Conservation (phyloP, 208 protist genomes). For the Trypanosoma rangeli region DNA sequence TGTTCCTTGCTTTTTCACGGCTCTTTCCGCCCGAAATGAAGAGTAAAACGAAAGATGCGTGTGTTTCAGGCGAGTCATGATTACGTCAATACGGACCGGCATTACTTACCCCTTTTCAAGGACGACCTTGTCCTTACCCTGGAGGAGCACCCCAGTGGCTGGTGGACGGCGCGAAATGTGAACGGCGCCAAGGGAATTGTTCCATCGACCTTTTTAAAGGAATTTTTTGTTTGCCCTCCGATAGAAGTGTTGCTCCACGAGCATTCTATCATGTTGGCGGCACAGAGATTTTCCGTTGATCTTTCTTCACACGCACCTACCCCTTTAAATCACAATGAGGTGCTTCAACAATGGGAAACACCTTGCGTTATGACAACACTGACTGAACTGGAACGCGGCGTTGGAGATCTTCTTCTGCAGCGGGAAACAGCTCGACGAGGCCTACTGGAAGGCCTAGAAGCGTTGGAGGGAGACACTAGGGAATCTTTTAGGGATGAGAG, state of each 20-base stretch:
- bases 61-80: conserved; percentile 54
- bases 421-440: conserved; percentile 28
- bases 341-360: neutral
- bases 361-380: neutral
- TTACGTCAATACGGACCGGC: conserved; percentile 45
- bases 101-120: conserved; percentile 48
- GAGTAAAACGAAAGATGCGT: conserved; percentile 17
- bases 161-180: conserved; percentile 70
- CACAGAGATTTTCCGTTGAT: conserved; percentile 33
- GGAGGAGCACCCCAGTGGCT: conserved; percentile 62
- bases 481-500: neutral
- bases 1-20: neutral
- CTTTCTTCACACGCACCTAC: conserved; percentile 26
- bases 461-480: conserved; percentile 4
- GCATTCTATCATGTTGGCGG: conserved; percentile 30
- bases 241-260: conserved; percentile 34
- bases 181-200: conserved; percentile 56
- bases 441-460: conserved; percentile 10
- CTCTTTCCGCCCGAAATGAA: neutral
- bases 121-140: conserved; percentile 59
- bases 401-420: conserved; percentile 29
- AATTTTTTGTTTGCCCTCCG: conserved; percentile 37
- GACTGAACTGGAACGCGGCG: conserved; percentile 17
- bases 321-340: conserved; percentile 1
- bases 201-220: conserved; percentile 66